Base-by-base conservation (phyloP, 768 basidiomycete species). In the Agaricus blazei region DNA sequence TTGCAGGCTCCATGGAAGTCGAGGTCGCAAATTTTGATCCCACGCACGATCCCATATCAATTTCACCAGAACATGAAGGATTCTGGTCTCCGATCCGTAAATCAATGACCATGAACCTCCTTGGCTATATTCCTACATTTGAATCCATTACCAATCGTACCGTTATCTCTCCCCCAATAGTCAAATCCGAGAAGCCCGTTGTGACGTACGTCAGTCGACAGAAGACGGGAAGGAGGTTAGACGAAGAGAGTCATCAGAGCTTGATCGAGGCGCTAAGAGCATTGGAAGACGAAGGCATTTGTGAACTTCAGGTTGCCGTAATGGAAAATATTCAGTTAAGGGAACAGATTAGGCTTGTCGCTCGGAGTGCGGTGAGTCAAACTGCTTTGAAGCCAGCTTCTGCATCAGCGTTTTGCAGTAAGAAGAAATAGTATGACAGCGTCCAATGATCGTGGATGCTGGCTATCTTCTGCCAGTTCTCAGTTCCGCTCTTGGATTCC, bases 181-280 rank as follows among this genome's bases (percentile, higher is more conserved):
- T 43, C 14, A 23, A 14, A 12, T 51, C 47, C 4, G 59, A 59
- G 3, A 63, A 59, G 44, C 72, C 73, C 1, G 37, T 73, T 0
- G 72, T 74, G 48, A 83, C 83, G 2, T 88, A 88, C 56, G 75
- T 88, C 51, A 82, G 81, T 42, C 72, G 85, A 19, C 87, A 89
- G 65, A 56, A 43, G 1, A 58, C 60, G 9, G 57, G 60, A n/a
- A 54, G 59, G 34, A 62, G 62, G 28, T 54, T 68, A n/a, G 58
- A 49, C 3, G 55, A 59, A 4, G 60, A 63, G 31, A 60, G 60
- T 54, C 65, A 65, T 52, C 44, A 60, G 49, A 56, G 52, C 15
- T 58, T 66, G 23, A 49, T 65, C 43, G 60, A 64, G 37, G 64
- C 64, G 41, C 56, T 69, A 42, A 54, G 46, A 28, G 54, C 43